Percentiles rank a stretch among this genome's conserved stretches.
Evolutionary conservation across 1,284 basidiomycete genomes (phyloP).

Genomic region (Chondrostereum purpureum): DNA sequence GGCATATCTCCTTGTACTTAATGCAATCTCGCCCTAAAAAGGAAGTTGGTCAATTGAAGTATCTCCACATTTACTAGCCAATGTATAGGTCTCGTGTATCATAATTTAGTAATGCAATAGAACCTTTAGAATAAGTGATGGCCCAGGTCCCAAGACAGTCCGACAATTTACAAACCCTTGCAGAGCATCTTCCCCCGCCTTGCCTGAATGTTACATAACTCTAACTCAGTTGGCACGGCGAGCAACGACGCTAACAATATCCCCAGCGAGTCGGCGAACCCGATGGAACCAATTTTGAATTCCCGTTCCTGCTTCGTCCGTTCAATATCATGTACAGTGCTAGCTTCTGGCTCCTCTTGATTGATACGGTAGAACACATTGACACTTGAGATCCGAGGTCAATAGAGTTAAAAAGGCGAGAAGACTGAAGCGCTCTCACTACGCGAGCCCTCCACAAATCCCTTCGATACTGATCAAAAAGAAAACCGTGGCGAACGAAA

Average conservation of each 20-base stretch:
- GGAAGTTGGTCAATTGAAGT: no score
- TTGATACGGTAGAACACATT: constrained; percentile 86
- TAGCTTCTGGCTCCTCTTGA: constrained; percentile 53
- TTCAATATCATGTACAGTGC: constrained; percentile 41
- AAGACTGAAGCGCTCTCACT: constrained; percentile 44
- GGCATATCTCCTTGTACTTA: no score
- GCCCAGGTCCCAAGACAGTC: no score
- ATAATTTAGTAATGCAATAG: no score
- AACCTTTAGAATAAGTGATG: no score
- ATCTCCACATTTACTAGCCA: no score
- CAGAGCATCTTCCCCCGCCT: constrained; percentile 69
- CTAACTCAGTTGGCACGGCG: constrained; percentile 80
- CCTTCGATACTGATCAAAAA: constrained; percentile 80
- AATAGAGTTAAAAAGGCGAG: background rate
- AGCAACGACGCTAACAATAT: constrained; percentile 76
- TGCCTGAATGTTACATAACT: constrained; percentile 71
- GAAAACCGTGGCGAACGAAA: constrained; percentile 65
- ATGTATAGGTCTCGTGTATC: no score
- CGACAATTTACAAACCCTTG: constrained; percentile 53
- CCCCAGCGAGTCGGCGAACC: constrained; percentile 69
- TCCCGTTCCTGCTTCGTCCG: constrained; percentile 69
- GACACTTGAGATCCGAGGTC: constrained; percentile 46
- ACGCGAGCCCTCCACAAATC: constrained; percentile 87
- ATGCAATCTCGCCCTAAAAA: no score
- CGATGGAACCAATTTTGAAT: constrained; percentile 86